Base-by-base conservation (phyloP, 164 flowering plant species). In the Saururus chinensis region DNA sequence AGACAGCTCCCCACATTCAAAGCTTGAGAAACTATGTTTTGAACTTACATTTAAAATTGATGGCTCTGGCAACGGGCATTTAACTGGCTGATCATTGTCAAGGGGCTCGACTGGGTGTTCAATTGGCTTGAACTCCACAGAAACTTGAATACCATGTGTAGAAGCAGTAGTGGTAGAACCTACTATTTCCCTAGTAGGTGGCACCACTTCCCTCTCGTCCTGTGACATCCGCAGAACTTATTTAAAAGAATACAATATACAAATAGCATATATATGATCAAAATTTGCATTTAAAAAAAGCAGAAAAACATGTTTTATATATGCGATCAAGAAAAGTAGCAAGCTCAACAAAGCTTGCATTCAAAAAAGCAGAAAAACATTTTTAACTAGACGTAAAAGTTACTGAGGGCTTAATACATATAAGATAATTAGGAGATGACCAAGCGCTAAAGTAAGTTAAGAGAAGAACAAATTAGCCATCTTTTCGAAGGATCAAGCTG, bases 41-140 rank as follows among this genome's bases (percentile, higher is more conserved):
- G 49, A 30, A 35, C 96, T 85, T 79, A 93, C 98, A 77, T 93
- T 88, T 0, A 89, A 85, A 70, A 93, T 88, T 23, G 98, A 90
- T 56, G 96, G 97, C 66, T 93, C 98, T 3, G 98, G 97, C 53
- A 83, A 66, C 6, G 98, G 98, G 64, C 98, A 93, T 60, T 80
- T 86, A 55, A 93, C 80, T 35, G 98, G 97, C 59, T 40, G 80
- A 71, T 90, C 97, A 78, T 73, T 79, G 72, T 85, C 84, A 53
- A 83, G 73, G 72, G 98, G 98, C 73, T 93, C 97, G 21, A 74
- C 59, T 9, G 96, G 98, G 67, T 84, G 89, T 60, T 88, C 98
- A 51, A 90, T 86, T 13, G 97, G 98, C 74, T 88, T 89, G 71
- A 93, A 89, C 78, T 89, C 96, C 41, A 73, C 74, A 11, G 90